phyloP scores from a whole-genome alignment of 441 rosid genomes.

The Brassica balearica region DNA sequence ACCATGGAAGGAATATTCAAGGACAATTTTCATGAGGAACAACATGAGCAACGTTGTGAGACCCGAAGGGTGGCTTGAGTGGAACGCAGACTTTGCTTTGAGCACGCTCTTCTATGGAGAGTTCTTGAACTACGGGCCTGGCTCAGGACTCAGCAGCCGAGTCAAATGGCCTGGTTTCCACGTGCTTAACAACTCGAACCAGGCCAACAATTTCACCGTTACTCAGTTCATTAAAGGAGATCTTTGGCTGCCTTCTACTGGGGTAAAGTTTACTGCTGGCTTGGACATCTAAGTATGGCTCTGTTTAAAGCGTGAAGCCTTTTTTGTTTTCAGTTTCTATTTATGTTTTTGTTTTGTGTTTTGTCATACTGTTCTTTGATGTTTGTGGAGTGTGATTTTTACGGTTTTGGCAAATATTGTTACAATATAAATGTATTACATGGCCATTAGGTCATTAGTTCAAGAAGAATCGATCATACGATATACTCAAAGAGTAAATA shows the following conservation, averaged over 20 bases:
- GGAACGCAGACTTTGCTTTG: conserved; percentile 61
- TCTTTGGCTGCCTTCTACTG: conserved; percentile 87
- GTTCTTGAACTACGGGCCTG: conserved; percentile 76
- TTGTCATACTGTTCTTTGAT: neutral
- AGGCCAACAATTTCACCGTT: conserved; percentile 77
- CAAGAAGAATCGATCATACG: neutral
- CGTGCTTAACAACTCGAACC: conserved; percentile 48
- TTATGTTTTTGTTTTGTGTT: neutral
- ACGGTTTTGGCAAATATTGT: conserved; percentile 17
- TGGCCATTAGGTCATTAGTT: conserved; percentile 5
- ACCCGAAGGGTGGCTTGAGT: conserved; percentile 91
- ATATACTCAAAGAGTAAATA: neutral
- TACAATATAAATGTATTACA: neutral
- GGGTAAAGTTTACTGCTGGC: conserved; percentile 69
- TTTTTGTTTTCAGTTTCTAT: conserved; percentile 5
- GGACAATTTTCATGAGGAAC: conserved; percentile 74
- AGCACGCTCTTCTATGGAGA: conserved; percentile 77
- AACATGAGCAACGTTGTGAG: conserved; percentile 58
- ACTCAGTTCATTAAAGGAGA: conserved; percentile 78
- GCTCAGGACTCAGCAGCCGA: conserved; percentile 56
- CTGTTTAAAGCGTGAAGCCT: neutral
- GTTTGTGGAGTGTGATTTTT: conserved; percentile 18
- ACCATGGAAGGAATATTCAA: conserved; percentile 89
- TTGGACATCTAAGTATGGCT: conserved; percentile 15
- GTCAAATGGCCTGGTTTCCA: conserved; percentile 90